Evolutionary conservation across 345 rosid genomes (phyloP), one percentile per base, ranked within the genome.

Genomic region (Turnera subulata): DNA sequence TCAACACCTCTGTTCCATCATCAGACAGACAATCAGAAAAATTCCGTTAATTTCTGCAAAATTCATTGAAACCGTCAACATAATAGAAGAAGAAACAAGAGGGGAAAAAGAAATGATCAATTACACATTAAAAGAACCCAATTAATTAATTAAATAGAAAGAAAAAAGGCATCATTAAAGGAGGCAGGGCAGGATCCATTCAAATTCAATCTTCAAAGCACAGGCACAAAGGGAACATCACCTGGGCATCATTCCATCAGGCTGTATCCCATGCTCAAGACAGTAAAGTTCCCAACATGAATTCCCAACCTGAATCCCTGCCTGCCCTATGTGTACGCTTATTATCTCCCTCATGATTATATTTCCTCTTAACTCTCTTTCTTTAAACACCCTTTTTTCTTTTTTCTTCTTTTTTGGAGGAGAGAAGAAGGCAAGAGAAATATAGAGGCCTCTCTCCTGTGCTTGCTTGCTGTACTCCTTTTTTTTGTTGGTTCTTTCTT

Each of bases 251-350:
- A n/a, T 67, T 25, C 87, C 84, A 73, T 78, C 87, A 48, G 86
- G 82, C 1, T 84, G 83, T 47, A 84, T 84, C 7, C 79, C 88
- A 78, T 84, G 91, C 71, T 84, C 91, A 61, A 84, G 85, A 74
- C 91, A 82, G 63, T 84, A 82, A 58, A 84, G 88, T 72, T 84
- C 91, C 88, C 85, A 84, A 63, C 91, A 84, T 5, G 91, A 63
- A 56, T 84, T 84, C 17, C 91, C 91, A 50, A 82, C 87, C 73
- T 84, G 91, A 65, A 84, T 82, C 58, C 91, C 88, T 19, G 88
- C 91, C 55, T 84, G 91, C 6, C 88, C 91, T 43, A 84, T 82
- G 64, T 84, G 91, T 39, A 84, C 70, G 70, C 85, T 82, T 18
- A 84, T 82, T 5, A 82, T 58, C 40, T 84, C 88, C 54, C 91